A percentile compares a stretch with the other conserved stretches of the same genome.
phyloP scores from a whole-genome alignment of 371 early-diverging fungal species.

The Homolaphlyctis polyrhiza region DNA sequence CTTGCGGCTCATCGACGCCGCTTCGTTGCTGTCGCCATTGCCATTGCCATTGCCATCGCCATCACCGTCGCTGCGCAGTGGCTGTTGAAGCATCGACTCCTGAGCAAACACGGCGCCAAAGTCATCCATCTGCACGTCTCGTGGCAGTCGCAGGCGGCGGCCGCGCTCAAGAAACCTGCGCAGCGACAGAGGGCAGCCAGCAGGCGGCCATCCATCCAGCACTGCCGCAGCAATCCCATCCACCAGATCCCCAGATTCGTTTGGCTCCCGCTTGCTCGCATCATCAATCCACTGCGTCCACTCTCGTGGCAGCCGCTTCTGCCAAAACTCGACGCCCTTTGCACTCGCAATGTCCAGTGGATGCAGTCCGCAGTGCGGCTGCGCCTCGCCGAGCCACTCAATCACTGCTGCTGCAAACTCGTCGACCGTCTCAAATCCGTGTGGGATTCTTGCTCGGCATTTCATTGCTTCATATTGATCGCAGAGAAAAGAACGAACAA shows the following conservation, averaged over 20 bases:
- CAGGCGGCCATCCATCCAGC: no score
- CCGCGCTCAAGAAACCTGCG: not conserved
- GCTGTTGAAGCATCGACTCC: no score
- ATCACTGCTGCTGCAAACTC: not conserved
- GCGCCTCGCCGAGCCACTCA: not conserved
- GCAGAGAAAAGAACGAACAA: no score
- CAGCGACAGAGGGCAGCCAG: no score
- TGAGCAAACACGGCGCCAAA: not conserved
- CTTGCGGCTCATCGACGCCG: constrained; percentile 17
- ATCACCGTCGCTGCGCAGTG: no score
- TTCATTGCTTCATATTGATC: no score
- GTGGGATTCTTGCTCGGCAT: no score
- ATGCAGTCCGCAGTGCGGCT: not conserved
- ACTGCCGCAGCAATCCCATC: no score
- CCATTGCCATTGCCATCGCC: no score
- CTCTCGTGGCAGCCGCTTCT: not conserved
- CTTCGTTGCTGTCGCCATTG: not conserved
- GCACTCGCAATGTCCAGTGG: not conserved
- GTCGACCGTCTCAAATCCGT: not conserved
- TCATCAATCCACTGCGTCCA: not conserved
- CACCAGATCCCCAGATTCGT: no score
- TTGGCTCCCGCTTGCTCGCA: no score
- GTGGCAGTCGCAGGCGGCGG: not conserved
- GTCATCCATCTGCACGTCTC: not conserved
- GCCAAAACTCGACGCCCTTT: not conserved